These are phyloP conservation scores for Sonneratia alba DNA, from an alignment of 345 rosid genomes.

Conservation along the genomic window DNA sequence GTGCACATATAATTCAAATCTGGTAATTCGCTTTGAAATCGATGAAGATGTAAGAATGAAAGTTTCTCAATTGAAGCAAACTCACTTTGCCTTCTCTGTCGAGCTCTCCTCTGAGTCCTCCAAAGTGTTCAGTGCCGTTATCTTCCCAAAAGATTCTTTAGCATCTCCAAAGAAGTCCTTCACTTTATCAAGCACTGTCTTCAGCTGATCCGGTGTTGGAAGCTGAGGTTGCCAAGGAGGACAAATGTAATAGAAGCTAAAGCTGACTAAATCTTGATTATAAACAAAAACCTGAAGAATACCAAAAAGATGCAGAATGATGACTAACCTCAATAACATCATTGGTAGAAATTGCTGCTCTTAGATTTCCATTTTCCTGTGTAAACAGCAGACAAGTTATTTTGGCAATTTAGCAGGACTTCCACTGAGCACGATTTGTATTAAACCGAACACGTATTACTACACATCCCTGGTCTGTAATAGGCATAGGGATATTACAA, in stretches of 20 bases:
- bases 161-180: constrained; percentile 88
- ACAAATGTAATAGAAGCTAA: no score
- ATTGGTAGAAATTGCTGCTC: constrained; percentile 61
- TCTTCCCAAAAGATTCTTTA: constrained; percentile 79
- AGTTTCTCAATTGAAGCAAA: not conserved
- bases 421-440: no score
- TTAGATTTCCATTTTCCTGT: constrained; percentile 76
- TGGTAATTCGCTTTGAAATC: not conserved
- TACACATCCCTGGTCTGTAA: not conserved
- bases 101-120: constrained; percentile 46
- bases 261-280: not conserved
- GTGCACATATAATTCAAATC: not conserved
- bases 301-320: not conserved
- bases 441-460: not conserved
- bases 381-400: constrained; percentile 6
- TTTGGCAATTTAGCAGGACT: not conserved
- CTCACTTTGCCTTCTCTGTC: constrained; percentile 59
- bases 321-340: constrained; percentile 73
- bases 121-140: constrained; percentile 34
- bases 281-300: not conserved
- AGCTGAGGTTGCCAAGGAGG: constrained; percentile 36
- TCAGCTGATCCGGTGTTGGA: constrained; percentile 73
- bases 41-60: not conserved
- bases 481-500: constrained; percentile 36
- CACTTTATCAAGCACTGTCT: constrained; percentile 83